Evolutionary conservation across 2,329 filamentous ascomycete species (phyloP).

Genomic region (Colletotrichum spaethianum): DNA sequence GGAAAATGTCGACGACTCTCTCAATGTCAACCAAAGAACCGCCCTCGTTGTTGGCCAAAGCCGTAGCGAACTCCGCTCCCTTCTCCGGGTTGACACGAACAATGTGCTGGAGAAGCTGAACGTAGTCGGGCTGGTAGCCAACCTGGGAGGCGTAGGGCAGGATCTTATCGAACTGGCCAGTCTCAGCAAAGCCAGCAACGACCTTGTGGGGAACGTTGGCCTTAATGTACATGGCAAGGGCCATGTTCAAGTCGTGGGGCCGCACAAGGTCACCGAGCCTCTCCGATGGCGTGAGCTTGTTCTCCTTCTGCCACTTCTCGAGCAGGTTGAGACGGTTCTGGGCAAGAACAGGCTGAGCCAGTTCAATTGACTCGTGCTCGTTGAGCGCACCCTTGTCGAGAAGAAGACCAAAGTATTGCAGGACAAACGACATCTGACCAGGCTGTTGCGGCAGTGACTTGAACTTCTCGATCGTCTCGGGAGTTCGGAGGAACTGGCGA

Average conservation of each 20-base stretch:
- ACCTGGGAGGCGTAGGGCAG: constrained; percentile 88
- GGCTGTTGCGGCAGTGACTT: constrained; percentile 86
- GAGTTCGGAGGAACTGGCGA: constrained; percentile 92
- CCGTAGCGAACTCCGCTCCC: constrained; percentile 93
- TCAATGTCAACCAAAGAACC: constrained; percentile 93
- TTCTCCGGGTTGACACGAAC: constrained; percentile 93
- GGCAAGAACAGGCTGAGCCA: constrained; percentile 90
- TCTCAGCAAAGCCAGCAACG: constrained; percentile 94
- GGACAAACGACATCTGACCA: constrained; percentile 91
- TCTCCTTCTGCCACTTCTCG: constrained; percentile 98
- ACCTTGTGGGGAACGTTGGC: constrained; percentile 95
- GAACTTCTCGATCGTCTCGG: constrained; percentile 96
- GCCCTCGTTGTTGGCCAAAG: constrained; percentile 89
- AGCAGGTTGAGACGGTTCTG: constrained; percentile 96
- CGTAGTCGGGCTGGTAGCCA: constrained; percentile 96
- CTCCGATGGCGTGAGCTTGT: constrained; percentile 96
- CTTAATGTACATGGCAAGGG: constrained; percentile 90
- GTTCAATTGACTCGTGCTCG: constrained; percentile 92
- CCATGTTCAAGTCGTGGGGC: constrained; percentile 88
- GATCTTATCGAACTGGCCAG: constrained; percentile 97
- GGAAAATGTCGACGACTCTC: constrained; percentile 97
- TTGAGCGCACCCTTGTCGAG: constrained; percentile 96
- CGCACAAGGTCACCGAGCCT: constrained; percentile 96
- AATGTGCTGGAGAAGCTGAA: constrained; percentile 91
- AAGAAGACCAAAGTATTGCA: constrained; percentile 98